Percentiles rank a stretch among this genome's conserved stretches.
Evolutionary conservation across 176 grass and related monocot species (phyloP).

Genomic region (Aegilops sharonensis): DNA sequence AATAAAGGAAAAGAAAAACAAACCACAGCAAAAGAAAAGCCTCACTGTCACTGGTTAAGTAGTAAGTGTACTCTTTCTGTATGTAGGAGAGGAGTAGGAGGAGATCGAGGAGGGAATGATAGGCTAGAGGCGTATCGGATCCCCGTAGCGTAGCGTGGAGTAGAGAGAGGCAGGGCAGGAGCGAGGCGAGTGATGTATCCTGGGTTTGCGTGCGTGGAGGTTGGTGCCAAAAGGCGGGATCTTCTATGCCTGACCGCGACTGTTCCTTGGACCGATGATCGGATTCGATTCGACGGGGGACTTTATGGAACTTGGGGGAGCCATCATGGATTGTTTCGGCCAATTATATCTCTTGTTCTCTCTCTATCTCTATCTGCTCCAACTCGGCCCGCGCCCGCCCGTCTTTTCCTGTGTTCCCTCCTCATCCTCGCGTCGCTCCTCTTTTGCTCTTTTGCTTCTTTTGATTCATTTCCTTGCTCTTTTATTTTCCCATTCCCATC

Average conservation of each 20-base stretch:
- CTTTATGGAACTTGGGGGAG: conserved; percentile 37
- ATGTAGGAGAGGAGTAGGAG: neutral
- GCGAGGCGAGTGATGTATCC: neutral
- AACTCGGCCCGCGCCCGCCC: neutral
- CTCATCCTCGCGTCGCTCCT: neutral
- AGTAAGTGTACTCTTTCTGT: no score
- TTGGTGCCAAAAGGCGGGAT: conserved; percentile 74
- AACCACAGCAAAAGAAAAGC: conserved; percentile 32
- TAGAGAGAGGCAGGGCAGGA: neutral
- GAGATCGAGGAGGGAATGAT: conserved; percentile 1
- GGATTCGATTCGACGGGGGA: conserved; percentile 56
- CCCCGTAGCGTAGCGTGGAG: conserved; percentile 23
- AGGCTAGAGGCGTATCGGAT: conserved; percentile 44
- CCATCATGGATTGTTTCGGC: conserved; percentile 28
- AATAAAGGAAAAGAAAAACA: conserved; percentile 42
- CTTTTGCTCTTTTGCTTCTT: conserved; percentile 55
- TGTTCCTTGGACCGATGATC: conserved; percentile 91
- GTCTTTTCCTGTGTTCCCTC: conserved; percentile 58
- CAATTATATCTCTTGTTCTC: conserved; percentile 30
- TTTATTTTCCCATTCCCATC: conserved; percentile 17
- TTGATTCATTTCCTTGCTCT: conserved; percentile 50
- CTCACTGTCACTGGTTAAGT: neutral
- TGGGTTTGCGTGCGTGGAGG: conserved; percentile 38
- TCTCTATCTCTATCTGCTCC: no score
- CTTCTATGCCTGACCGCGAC: conserved; percentile 68